Base-by-base conservation (phyloP, 805 yeast species). In the Candida glaebosa region DNA sequence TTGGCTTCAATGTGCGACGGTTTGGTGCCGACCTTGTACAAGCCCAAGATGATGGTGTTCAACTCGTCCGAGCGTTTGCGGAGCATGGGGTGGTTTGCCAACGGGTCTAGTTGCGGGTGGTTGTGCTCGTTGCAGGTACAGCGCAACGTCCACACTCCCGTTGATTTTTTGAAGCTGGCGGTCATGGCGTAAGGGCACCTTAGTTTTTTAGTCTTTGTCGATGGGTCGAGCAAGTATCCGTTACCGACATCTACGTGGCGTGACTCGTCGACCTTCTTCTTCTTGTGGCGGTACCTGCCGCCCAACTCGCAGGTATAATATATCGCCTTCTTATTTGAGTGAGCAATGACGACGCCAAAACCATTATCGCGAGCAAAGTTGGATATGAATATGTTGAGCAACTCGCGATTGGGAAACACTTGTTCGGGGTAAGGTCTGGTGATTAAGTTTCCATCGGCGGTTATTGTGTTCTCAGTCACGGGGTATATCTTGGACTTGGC, bases 181-280 rank as follows among this genome's bases (percentile, higher is more conserved):
- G 79, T 76, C 78, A 77, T 75, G n/a, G 79, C 65, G 55, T 75
- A 77, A 18, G 81, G 81, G 56, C 82, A 77, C 49, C 69, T 70
- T 44, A 75, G 69, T 52, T 76, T 76, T 51, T 76, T 76, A 9
- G 80, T 71, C 44, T 68, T 69, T 33, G 73, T 65, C 40, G 57
- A 65, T 8, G 69, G 65, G 46, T 68, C 74, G 41, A 67, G 45
- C 36, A 65, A 53, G 45, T 64, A 69, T 3, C 60, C 66, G 38
- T 59, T 59, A 16, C 62, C 67, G 14, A 54, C 50, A 24, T 56
- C 65, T 14, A 56, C 58, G 31, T 53, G 57, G 31, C 47, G 45
- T 3, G 51, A 33, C 24, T 41, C 49, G 24, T 40, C 56, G 18
- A 51, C 32, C 24, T 34, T 36, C 46, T 57, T 53, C 33, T 60